Evolutionary conservation across 2,329 filamentous ascomycete species (phyloP), one percentile per base, ranked within the genome.

Genomic region (Albophoma yamanashiensis): DNA sequence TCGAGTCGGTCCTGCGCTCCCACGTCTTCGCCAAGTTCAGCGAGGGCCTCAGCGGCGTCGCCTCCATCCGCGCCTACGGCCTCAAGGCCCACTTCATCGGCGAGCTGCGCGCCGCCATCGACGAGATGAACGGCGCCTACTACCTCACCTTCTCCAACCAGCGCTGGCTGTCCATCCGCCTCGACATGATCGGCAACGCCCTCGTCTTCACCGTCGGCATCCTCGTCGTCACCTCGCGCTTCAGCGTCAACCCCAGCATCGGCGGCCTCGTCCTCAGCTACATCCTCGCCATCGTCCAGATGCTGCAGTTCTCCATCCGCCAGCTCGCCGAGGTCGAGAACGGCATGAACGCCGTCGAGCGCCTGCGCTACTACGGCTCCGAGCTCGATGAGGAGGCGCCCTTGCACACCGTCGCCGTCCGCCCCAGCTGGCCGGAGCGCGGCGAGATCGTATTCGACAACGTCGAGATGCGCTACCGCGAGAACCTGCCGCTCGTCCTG

Each of bases 321-420:
- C 93, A 97, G 74, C 81, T 97, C 9, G 93, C 93, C 34, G 93
- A 97, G 73, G 91, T 97, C 11, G 93, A 97, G 74, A 97, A 97
- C 75, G 91, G 92, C 70, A 97, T 97, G 93, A 97, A 97, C 72
- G 88, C 92, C 0, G 94, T 95, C 0, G 93, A 97, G 75, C 88
- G 94, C 57, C 80, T 97, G 40, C 86, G 92, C 71, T 91, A 96
- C 76, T 97, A 97, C 71, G 92, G 91, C 59, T 91, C 85, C 0
- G 75, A 90, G 66, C 82, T 99, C 5, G 92, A 96, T 64, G 89
- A 96, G 70, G 94, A 97, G 73, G 91, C 93, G 0, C 91, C 92
- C 0, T 79, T 92, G 1, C 89, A 92, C 67, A 87, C 90, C 50
- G 72, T 87, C 56, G 84, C 92, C 6, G 84, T 96, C 3, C 83